Conservation (phyloP, 2,329 filamentous ascomycete species). For the Fusarium nygamai region DNA sequence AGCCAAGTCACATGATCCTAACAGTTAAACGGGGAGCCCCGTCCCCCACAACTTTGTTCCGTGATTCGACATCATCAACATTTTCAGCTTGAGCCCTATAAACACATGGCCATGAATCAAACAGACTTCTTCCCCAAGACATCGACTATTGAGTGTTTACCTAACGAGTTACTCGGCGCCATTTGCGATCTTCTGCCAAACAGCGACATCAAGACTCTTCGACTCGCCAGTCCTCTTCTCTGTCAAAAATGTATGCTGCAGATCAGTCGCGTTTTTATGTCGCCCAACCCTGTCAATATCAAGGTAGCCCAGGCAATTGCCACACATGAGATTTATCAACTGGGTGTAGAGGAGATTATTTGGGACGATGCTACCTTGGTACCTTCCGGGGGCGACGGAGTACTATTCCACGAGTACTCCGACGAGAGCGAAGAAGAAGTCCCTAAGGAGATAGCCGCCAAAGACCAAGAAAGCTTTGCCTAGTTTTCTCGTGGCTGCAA, state of each 20-base stretch:
- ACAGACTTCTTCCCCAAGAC: fast-evolving
- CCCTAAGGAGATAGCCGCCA: background rate
- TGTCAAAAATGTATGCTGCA: background rate
- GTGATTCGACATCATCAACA: background rate
- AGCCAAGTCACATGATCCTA: background rate
- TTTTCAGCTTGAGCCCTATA: background rate
- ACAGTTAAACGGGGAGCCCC: background rate
- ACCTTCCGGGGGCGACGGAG: background rate
- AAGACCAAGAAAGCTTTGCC: background rate
- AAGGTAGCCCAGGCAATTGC: fast-evolving
- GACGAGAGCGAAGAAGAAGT: background rate
- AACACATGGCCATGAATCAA: background rate
- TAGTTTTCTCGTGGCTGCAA: background rate
- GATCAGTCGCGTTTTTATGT: background rate
- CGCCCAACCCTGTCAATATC: background rate
- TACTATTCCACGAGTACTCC: background rate
- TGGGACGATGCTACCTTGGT: background rate
- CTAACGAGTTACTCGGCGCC: background rate
- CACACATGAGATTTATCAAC: fast-evolving
- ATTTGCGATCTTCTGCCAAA: background rate
- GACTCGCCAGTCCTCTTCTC: background rate
- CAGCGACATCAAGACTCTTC: background rate
- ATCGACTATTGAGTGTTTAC: background rate
- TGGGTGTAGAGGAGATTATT: background rate
- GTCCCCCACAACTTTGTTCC: background rate